Evolutionary conservation across 176 grass and related monocot genomes (phyloP).

Genomic region (Typha latifolia): DNA sequence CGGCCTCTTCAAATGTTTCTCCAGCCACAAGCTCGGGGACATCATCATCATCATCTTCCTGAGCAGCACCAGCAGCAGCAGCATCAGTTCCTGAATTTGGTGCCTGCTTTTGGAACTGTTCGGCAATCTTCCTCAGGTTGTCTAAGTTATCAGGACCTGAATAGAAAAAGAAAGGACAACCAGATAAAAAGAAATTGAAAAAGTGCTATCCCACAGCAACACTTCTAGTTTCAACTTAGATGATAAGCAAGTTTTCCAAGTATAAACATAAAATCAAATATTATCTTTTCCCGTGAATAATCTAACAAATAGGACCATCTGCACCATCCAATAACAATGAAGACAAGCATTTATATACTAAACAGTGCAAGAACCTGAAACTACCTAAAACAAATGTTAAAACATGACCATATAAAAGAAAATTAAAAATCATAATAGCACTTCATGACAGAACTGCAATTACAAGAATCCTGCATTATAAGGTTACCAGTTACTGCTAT

Average conservation of each 20-base stretch:
- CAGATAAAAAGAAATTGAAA: neutral
- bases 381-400: neutral
- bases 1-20: conserved; percentile 83
- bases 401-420: neutral
- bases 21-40: conserved; percentile 86
- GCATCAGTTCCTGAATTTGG: conserved; percentile 35
- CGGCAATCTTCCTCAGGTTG: conserved; percentile 78
- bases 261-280: too few species aligned
- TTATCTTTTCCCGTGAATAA: too few species aligned
- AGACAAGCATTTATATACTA: too few species aligned
- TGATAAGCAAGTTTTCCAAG: neutral
- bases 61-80: conserved; percentile 29
- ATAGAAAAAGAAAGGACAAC: conserved; percentile 2
- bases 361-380: too few species aligned
- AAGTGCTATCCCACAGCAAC: neutral
- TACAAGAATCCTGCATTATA: neutral
- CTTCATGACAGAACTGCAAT: neutral
- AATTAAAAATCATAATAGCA: neutral
- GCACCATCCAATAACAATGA: too few species aligned
- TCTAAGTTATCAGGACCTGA: conserved; percentile 96
- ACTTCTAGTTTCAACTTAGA: neutral
- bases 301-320: too few species aligned
- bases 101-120: conserved; percentile 88
- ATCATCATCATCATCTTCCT: conserved; percentile 55
- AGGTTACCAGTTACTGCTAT: too few species aligned